A percentile compares a stretch with the other conserved stretches of the same genome.
These are phyloP conservation scores for Fraxinus platypoda DNA, from an alignment of 305 asterid species.

Conservation along the genomic window DNA sequence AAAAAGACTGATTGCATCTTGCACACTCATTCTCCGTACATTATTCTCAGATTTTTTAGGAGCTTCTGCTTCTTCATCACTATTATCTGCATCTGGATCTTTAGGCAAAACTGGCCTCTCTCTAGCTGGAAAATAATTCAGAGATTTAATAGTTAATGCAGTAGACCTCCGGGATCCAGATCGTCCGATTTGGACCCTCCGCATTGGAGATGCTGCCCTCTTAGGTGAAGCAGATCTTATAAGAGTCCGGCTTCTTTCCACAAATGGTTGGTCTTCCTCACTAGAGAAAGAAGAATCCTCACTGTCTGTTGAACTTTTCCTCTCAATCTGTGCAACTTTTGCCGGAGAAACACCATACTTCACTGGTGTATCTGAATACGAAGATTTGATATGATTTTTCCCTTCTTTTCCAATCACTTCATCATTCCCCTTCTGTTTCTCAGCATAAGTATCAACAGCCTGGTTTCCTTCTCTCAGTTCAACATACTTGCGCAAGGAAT, in stretches of 20 bases:
- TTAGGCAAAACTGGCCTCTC: conserved; percentile 49
- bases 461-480: conserved; percentile 38
- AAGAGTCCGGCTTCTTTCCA: conserved; percentile 73
- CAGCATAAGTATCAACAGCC: conserved; percentile 27
- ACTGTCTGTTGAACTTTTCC: conserved; percentile 70
- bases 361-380: conserved; percentile 46
- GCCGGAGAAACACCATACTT: conserved; percentile 85
- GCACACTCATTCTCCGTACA: conserved; percentile 78
- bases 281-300: conserved; percentile 72
- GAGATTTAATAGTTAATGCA: conserved; percentile 81
- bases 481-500: conserved; percentile 52
- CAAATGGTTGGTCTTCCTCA: conserved; percentile 66
- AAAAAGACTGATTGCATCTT: conserved; percentile 86
- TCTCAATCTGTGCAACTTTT: conserved; percentile 75
- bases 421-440: conserved; percentile 29
- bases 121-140: conserved; percentile 63
- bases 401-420: conserved; percentile 33
- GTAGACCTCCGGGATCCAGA: conserved; percentile 90
- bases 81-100: conserved; percentile 43
- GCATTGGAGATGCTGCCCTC: conserved; percentile 98
- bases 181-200: conserved; percentile 90
- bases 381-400: conserved; percentile 25
- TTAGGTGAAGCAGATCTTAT: conserved; percentile 81
- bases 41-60: conserved; percentile 52
- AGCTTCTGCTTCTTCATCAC: conserved; percentile 62